These are phyloP conservation scores for Talaromyces sp. DNA, from an alignment of 2,329 filamentous ascomycete genomes.

Conservation along the genomic window DNA sequence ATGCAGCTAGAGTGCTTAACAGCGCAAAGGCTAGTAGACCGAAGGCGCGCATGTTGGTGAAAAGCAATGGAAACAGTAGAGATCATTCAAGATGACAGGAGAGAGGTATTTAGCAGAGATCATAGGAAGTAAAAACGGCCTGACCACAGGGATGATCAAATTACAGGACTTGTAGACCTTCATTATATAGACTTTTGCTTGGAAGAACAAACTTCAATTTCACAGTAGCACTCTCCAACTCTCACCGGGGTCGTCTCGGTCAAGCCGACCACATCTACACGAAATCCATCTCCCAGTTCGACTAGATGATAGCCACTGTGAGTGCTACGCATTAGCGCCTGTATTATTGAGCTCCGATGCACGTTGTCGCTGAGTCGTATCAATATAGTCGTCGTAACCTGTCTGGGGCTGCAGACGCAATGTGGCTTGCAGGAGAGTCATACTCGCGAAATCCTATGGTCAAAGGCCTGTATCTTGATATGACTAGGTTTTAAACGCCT, in stretches of 20 bases:
- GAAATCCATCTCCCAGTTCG: not conserved
- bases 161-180: not conserved
- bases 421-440: not conserved
- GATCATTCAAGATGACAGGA: not conserved
- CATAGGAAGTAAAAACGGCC: no score
- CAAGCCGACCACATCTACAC: not conserved
- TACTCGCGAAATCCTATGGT: not conserved
- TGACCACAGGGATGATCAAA: no score
- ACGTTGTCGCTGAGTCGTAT: not conserved
- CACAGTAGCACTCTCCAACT: not conserved
- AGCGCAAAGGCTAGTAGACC: not conserved
- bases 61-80: not conserved
- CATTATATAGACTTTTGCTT: not conserved
- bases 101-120: no score
- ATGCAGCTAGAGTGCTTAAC: not conserved
- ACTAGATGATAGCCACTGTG: not conserved
- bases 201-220: not conserved
- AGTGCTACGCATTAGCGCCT: not conserved
- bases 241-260: not conserved
- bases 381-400: not conserved
- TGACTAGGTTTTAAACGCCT: not conserved
- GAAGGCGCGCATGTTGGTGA: not conserved
- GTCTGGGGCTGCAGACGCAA: not conserved
- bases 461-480: not conserved
- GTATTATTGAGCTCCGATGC: not conserved